phyloP scores from a whole-genome alignment of 2,329 filamentous ascomycete species.

The Pseudogymnoascus sp. region DNA sequence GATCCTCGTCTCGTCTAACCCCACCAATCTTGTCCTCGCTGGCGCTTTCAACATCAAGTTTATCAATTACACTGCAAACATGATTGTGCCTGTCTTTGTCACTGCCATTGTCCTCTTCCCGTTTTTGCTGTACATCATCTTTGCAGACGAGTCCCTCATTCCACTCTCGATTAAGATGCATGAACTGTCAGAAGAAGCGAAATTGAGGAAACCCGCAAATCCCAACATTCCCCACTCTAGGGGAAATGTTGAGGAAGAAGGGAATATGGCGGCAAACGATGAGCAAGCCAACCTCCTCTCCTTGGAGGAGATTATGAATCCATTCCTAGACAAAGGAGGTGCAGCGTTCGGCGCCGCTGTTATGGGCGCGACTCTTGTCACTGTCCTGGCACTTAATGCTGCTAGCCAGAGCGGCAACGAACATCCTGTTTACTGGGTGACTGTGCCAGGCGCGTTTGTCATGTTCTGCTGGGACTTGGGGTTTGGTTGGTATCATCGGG shows the following conservation, averaged over 20 bases:
- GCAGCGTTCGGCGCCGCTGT: slow-evolving; percentile 55
- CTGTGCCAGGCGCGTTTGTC: slow-evolving; percentile 56
- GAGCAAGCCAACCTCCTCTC: slow-evolving; percentile 48
- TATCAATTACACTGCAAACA: slow-evolving; percentile 66
- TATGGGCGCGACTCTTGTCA: slow-evolving; percentile 59
- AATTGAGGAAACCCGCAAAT: slow-evolving; percentile 51
- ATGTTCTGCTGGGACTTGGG: slow-evolving; percentile 60
- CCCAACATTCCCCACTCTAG: slow-evolving; percentile 62
- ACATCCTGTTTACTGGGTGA: slow-evolving; percentile 58
- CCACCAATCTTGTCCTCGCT: slow-evolving; percentile 65
- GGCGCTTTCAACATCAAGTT: slow-evolving; percentile 66
- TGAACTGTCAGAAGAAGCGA: slow-evolving; percentile 50
- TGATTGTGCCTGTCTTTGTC: slow-evolving; percentile 63
- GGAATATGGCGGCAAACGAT: slow-evolving; percentile 35
- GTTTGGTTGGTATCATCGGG: slow-evolving; percentile 53
- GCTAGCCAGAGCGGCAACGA: slow-evolving; percentile 41
- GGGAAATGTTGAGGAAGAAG: slow-evolving; percentile 44
- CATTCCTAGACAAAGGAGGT: slow-evolving; percentile 58
- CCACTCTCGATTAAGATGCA: slow-evolving; percentile 60
- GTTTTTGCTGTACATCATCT: slow-evolving; percentile 61
- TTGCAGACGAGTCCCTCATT: slow-evolving; percentile 54
- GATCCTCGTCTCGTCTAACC: slow-evolving; percentile 69
- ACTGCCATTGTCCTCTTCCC: slow-evolving; percentile 62
- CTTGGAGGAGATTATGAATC: slow-evolving; percentile 67
- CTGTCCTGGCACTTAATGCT: slow-evolving; percentile 58